A percentile compares a stretch with the other conserved stretches of the same genome.
These are phyloP conservation scores for Aspergillus tamarii DNA, from an alignment of 2,329 filamentous ascomycete genomes.

Conservation along the genomic window DNA sequence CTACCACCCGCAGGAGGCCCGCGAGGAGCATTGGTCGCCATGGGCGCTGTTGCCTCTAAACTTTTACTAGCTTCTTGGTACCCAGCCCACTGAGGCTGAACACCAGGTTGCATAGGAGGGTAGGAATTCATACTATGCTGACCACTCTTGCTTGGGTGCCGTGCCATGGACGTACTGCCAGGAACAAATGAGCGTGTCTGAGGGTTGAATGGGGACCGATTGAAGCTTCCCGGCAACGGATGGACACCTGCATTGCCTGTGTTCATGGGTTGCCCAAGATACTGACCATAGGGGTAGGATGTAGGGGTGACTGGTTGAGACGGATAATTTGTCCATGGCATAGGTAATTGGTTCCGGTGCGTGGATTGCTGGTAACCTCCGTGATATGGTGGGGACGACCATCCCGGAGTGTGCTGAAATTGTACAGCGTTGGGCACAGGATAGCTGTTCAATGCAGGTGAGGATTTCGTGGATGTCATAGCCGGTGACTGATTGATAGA, in stretches of 20 bases:
- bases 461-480: constrained; percentile 43
- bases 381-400: constrained; percentile 39
- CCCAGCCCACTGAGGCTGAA: constrained; percentile 34
- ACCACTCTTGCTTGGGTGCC: constrained; percentile 37
- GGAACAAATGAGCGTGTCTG: constrained; percentile 93
- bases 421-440: constrained; percentile 35
- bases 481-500: constrained; percentile 42
- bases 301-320: constrained; percentile 43
- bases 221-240: constrained; percentile 81
- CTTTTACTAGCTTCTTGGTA: constrained; percentile 29
- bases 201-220: constrained; percentile 86
- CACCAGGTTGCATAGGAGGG: constrained; percentile 24
- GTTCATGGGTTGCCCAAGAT: constrained; percentile 62
- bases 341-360: constrained; percentile 43
- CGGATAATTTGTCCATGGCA: constrained; percentile 44
- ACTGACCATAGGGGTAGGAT: constrained; percentile 78
- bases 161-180: constrained; percentile 45
- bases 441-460: constrained; percentile 42
- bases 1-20: constrained; percentile 27
- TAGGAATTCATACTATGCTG: constrained; percentile 35
- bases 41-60: constrained; percentile 24
- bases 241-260: constrained; percentile 74
- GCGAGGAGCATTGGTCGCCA: constrained; percentile 24
- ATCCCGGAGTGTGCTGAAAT: constrained; percentile 36
- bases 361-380: constrained; percentile 37